phyloP scores from a whole-genome alignment of 2,329 filamentous ascomycete species.

The Zopfia rhizophila region DNA sequence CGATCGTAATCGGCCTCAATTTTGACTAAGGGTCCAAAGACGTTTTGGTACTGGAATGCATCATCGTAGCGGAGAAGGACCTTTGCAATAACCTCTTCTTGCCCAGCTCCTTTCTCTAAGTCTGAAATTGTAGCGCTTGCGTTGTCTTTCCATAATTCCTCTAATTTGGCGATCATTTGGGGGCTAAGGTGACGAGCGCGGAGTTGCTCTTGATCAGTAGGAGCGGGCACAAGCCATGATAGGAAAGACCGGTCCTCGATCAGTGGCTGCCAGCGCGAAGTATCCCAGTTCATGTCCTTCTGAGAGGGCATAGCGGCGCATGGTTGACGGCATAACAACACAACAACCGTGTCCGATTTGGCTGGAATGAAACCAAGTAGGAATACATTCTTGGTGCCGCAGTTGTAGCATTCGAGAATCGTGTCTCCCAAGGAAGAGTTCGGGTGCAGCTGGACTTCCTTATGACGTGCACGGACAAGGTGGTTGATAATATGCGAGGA shows the following conservation, averaged over 20 bases:
- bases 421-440: conserved; percentile 94
- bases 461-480: conserved; percentile 94
- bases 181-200: conserved; percentile 92
- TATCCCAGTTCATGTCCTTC: conserved; percentile 99
- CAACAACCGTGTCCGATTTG: conserved; percentile 97
- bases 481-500: conserved; percentile 99
- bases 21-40: conserved; percentile 97
- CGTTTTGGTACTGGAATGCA: conserved; percentile 98
- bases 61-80: conserved; percentile 96
- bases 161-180: conserved; percentile 93
- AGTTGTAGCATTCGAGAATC: conserved; percentile 98
- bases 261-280: conserved; percentile 94
- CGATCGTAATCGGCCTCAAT: conserved; percentile 99
- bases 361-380: conserved; percentile 97
- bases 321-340: conserved; percentile 94
- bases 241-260: conserved; percentile 97
- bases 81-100: conserved; percentile 94
- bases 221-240: conserved; percentile 88
- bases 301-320: conserved; percentile 94
- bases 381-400: conserved; percentile 99
- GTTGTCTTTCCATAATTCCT: conserved; percentile 99
- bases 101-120: conserved; percentile 87
- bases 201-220: conserved; percentile 94
- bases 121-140: conserved; percentile 87
- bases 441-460: conserved; percentile 97